A percentile compares a stretch with the other conserved stretches of the same genome.
phyloP scores from a whole-genome alignment of 805 yeast genomes.

The Diddensiella santjacobensis region DNA sequence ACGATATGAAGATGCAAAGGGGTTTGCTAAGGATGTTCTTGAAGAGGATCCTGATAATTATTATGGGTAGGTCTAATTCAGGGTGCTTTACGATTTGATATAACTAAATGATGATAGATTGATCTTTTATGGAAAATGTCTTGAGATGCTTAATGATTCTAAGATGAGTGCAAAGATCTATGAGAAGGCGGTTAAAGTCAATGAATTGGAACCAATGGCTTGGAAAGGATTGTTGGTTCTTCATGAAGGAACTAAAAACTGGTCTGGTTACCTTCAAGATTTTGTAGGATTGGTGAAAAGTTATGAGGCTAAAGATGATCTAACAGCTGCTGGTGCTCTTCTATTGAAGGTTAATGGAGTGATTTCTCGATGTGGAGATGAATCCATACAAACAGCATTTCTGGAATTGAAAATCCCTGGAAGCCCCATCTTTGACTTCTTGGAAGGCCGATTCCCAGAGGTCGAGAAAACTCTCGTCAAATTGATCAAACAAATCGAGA shows the following conservation, averaged over 20 bases:
- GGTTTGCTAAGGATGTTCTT: slow-evolving; percentile 52
- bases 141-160: slow-evolving; percentile 40
- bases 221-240: slow-evolving; percentile 71
- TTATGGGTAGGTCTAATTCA: slow-evolving; percentile 60
- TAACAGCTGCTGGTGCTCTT: slow-evolving; percentile 23
- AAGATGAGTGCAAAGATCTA: slow-evolving; percentile 47
- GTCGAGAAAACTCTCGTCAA: slow-evolving; percentile 25
- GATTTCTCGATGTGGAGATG: slow-evolving; percentile 17
- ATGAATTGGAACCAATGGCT: slow-evolving; percentile 49
- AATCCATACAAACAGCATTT: slow-evolving; percentile 16
- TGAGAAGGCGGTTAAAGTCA: slow-evolving; percentile 43
- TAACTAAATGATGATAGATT: slow-evolving; percentile 23
- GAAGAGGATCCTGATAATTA: slow-evolving; percentile 54
- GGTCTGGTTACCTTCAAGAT: slow-evolving; percentile 21
- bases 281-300: slow-evolving; percentile 20
- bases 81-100: neutral
- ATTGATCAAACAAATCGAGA: slow-evolving; percentile 25
- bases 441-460: slow-evolving; percentile 30
- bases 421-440: slow-evolving; percentile 25
- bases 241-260: slow-evolving; percentile 22
- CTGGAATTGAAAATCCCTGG: slow-evolving; percentile 30
- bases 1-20: slow-evolving; percentile 61
- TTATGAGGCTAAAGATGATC: slow-evolving; percentile 23
- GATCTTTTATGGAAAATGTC: slow-evolving; percentile 64
- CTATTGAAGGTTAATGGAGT: slow-evolving; percentile 20